Base-by-base conservation (phyloP, 805 yeast genomes). In the Schwanniomyces vanrijiae region DNA sequence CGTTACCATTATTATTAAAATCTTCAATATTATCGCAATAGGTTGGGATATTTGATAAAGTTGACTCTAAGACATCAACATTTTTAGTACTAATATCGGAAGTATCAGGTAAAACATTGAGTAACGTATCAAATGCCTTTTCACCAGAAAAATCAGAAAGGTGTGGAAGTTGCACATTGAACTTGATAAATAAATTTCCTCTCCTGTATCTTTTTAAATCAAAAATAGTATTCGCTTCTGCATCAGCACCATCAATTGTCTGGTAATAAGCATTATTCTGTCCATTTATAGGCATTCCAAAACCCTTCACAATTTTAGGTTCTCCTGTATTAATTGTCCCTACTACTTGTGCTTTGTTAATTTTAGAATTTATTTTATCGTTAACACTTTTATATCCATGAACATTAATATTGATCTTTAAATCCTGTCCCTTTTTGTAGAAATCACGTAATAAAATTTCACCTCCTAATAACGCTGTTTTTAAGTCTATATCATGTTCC, bases 381-480 rank as follows among this genome's bases (percentile, higher is more conserved):
- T 54, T 55, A 31, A 56, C 21, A 3, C 18, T 35, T 28, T 43
- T 26, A 25, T 52, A 38, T 0, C 75, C 75, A 50, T 71, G 76
- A 4, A 65, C 66, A 49, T 71, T 71, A n/a, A 72, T 55, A 37
- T 48, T 55, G 1, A 73, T 49, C 25, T 57, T 56, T 20, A 73
- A 47, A 26, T 61, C 55, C 31, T 66, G 62, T 8, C 65, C 71
- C 49, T 64, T 37, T 61, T 69, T 56, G 11, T 71, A 44, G 38
- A 62, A 71, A 49, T 71, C 60, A 6, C 54, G 53, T 6, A 73
- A 48, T 8, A 60, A 65, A 11, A 83, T 52, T 3, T 60, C 51
- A 1, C 88, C 88, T n/a, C 88, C 88, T 39, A 80, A 61, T 10
- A 83, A 59, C 6, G 85, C 83, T 0, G 84, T 81, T 42, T 69